Evolutionary conservation across 345 rosid genomes (phyloP).

Genomic region (Streptanthus diversifolius): DNA sequence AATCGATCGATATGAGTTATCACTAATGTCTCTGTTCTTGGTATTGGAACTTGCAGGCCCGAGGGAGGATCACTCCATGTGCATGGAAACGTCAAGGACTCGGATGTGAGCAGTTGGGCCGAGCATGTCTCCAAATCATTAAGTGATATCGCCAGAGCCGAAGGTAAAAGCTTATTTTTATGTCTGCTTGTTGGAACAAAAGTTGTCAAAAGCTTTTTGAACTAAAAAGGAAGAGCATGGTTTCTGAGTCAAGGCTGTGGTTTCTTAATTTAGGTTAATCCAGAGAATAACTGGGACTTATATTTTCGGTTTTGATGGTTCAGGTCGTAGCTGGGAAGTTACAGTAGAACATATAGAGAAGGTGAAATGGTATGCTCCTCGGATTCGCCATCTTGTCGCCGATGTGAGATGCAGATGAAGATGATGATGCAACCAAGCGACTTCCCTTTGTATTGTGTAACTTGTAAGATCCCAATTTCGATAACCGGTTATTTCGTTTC

Average conservation of each 20-base stretch:
- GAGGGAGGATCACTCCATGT: conserved; percentile 85
- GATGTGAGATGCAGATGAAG: conserved; percentile 63
- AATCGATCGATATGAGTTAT: not conserved
- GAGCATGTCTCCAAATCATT: conserved; percentile 53
- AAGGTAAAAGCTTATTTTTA: conserved; percentile 48
- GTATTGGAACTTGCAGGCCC: conserved; percentile 46
- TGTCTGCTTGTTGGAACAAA: not conserved
- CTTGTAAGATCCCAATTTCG: conserved; percentile 4
- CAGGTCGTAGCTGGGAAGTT: conserved; percentile 80
- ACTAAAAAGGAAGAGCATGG: not conserved
- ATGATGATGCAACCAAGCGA: not conserved
- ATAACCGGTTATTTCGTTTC: not conserved
- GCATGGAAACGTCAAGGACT: conserved; percentile 85
- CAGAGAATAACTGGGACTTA: not conserved
- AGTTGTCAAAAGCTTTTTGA: not conserved
- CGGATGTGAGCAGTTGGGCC: conserved; percentile 57
- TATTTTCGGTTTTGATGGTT: conserved; percentile 8
- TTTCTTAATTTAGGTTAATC: too few species aligned
- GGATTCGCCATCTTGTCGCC: conserved; percentile 84
- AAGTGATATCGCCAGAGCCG: conserved; percentile 54
- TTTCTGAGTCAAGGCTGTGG: not conserved
- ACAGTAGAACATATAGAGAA: conserved; percentile 64
- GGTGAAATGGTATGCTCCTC: conserved; percentile 96
- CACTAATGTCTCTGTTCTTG: conserved; percentile 7
- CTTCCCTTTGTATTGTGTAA: conserved; percentile 9